A percentile compares a stretch with the other conserved stretches of the same genome.
Conservation (phyloP, 768 basidiomycete genomes). For the Psilocybe cubensis region DNA sequence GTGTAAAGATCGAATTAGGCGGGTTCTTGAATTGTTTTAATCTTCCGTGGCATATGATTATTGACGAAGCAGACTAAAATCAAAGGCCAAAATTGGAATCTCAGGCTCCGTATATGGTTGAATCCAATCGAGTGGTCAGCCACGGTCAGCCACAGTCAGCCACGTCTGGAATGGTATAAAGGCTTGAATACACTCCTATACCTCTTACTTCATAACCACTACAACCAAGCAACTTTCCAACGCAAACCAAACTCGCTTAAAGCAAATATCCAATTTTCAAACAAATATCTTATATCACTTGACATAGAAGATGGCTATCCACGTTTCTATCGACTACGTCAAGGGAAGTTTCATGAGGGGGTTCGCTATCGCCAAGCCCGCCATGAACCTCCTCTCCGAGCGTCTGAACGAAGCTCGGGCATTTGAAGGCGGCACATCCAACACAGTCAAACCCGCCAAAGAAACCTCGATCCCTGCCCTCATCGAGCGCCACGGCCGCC, state of each 20-base stretch:
- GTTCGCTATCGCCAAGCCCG: slow-evolving; percentile 7
- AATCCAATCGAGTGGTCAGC: neutral
- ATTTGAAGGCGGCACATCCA: neutral
- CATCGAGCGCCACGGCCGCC: slow-evolving; percentile 8
- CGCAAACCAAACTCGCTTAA: neutral
- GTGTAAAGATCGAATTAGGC: neutral
- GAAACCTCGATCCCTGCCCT: slow-evolving; percentile 4
- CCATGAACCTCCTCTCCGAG: slow-evolving; percentile 8
- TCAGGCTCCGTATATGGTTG: neutral
- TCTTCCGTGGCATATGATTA: neutral
- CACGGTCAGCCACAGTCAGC: neutral
- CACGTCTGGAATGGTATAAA: neutral
- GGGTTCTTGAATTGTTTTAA: neutral
- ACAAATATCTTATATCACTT: neutral
- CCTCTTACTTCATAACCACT: neutral
- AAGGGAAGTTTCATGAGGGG: slow-evolving; percentile 2
- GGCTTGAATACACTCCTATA: neutral
- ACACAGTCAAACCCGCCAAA: neutral
- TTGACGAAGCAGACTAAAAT: neutral
- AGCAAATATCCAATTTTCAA: no score
- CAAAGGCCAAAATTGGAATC: neutral
- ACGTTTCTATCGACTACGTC: neutral
- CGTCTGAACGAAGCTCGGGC: slow-evolving; percentile 7
- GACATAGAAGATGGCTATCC: slow-evolving; percentile 4
- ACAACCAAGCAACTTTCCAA: neutral